Evolutionary conservation across 768 basidiomycete genomes (phyloP).

Genomic region (Strobilomyces dryophilus): DNA sequence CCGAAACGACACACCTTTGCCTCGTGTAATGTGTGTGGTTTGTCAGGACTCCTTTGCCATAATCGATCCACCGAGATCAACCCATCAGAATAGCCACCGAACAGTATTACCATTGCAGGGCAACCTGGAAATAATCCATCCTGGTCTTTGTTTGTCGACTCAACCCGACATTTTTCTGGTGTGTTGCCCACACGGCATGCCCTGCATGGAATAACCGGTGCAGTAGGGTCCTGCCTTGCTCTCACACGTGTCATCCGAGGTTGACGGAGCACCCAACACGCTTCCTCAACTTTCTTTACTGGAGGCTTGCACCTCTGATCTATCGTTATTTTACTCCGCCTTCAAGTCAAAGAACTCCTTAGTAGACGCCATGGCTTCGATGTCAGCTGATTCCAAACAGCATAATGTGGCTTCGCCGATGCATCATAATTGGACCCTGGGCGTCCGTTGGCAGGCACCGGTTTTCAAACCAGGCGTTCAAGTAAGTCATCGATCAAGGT

Average conservation of each 20-base stretch:
- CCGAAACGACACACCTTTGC: neutral
- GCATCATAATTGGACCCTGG: neutral
- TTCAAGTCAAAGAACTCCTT: neutral
- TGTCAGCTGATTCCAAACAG: constrained; percentile 1
- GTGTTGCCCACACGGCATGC: neutral
- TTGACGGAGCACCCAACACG: constrained; percentile 1
- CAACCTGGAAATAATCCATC: neutral
- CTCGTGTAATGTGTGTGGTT: constrained; percentile 7
- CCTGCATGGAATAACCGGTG: neutral
- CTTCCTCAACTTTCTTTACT: neutral
- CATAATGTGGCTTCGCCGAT: neutral
- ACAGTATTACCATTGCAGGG: neutral
- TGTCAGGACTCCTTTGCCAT: neutral
- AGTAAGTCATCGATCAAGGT: constrained; percentile 12
- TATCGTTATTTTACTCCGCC: neutral
- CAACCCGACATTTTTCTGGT: neutral
- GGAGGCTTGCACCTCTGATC: neutral
- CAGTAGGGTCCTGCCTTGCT: neutral
- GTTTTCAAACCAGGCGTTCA: constrained; percentile 18
- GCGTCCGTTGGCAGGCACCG: constrained; percentile 11
- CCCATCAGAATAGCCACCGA: neutral
- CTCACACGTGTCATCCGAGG: constrained; percentile 1
- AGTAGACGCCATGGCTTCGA: neutral
- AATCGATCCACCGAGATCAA: constrained; percentile 6
- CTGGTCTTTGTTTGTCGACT: neutral